Evolutionary conservation across 2,329 filamentous ascomycete species (phyloP).

Genomic region (Alternaria tenuissima): DNA sequence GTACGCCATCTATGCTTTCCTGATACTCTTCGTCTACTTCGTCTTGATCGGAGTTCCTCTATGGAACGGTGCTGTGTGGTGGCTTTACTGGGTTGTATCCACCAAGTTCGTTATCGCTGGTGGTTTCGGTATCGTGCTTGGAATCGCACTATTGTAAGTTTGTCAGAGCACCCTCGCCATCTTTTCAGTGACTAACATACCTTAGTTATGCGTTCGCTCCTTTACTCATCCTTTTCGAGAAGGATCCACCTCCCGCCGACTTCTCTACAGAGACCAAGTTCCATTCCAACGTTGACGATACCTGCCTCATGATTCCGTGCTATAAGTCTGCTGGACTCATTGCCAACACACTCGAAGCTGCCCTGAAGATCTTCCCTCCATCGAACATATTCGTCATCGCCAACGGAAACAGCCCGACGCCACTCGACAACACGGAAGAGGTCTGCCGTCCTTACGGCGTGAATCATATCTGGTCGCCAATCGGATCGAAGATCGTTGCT

Average conservation of each 20-base stretch:
- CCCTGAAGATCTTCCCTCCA: slow-evolving; percentile 26
- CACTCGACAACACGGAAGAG: slow-evolving; percentile 27
- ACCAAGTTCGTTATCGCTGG: slow-evolving; percentile 53
- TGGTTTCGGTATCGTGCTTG: slow-evolving; percentile 53
- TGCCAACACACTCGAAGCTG: slow-evolving; percentile 21
- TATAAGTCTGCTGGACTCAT: slow-evolving; percentile 26
- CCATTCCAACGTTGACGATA: slow-evolving; percentile 40
- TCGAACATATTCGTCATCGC: slow-evolving; percentile 26
- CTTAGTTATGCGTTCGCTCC: slow-evolving; percentile 36
- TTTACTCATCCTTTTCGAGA: slow-evolving; percentile 46
- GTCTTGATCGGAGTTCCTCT: slow-evolving; percentile 57
- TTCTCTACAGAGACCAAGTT: slow-evolving; percentile 33
- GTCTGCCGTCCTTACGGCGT: slow-evolving; percentile 24
- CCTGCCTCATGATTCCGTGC: slow-evolving; percentile 23
- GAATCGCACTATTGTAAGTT: slow-evolving; percentile 20
- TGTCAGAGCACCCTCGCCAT: slow-evolving; percentile 47
- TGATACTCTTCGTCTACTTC: slow-evolving; percentile 55
- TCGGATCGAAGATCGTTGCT: slow-evolving; percentile 26
- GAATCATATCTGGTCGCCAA: slow-evolving; percentile 24
- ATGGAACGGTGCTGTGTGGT: slow-evolving; percentile 53
- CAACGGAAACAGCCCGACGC: slow-evolving; percentile 24
- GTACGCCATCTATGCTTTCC: slow-evolving; percentile 48
- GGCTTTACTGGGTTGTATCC: slow-evolving; percentile 16
- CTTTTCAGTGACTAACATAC: slow-evolving; percentile 8
- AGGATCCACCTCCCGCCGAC: slow-evolving; percentile 37